These are phyloP conservation scores for Xylaria sp. DNA, from an alignment of 2,329 filamentous ascomycete genomes.

Conservation along the genomic window DNA sequence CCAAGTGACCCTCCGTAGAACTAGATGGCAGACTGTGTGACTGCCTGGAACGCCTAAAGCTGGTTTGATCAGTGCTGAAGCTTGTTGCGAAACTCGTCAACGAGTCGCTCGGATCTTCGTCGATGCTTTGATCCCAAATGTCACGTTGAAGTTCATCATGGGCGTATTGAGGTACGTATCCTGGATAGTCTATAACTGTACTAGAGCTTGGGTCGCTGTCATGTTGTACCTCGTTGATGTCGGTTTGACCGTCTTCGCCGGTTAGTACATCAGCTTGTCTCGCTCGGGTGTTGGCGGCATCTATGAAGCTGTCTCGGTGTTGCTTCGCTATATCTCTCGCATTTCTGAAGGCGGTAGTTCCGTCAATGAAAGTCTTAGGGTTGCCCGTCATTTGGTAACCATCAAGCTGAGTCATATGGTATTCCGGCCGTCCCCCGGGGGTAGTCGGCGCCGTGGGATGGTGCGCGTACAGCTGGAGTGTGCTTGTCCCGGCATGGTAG, in stretches of 20 bases:
- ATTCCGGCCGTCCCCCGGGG: constrained; percentile 51
- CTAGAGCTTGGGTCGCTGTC: constrained; percentile 3
- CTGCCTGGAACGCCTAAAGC: constrained; percentile 9
- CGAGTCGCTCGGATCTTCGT: neutral
- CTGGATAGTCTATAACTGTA: constrained; percentile 1
- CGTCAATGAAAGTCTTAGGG: constrained; percentile 50
- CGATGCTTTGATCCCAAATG: constrained; percentile 12
- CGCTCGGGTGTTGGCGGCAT: constrained; percentile 43
- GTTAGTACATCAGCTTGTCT: neutral
- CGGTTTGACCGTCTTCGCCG: neutral
- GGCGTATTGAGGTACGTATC: constrained; percentile 2
- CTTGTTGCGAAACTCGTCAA: constrained; percentile 9
- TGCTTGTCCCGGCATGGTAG: constrained; percentile 46
- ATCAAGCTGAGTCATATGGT: constrained; percentile 55
- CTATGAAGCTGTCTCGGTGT: constrained; percentile 53
- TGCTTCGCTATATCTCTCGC: constrained; percentile 52
- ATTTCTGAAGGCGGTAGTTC: constrained; percentile 55
- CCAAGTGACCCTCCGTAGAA: constrained; percentile 30
- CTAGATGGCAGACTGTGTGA: constrained; percentile 19
- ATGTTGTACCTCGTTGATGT: constrained; percentile 13
- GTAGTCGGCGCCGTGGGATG: constrained; percentile 50
- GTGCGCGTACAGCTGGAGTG: constrained; percentile 54
- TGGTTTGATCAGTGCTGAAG: constrained; percentile 3
- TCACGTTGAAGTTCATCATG: constrained; percentile 8
- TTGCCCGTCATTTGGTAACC: constrained; percentile 47